Percentiles rank a stretch among this genome's conserved stretches.
Evolutionary conservation across 2,329 filamentous ascomycete genomes (phyloP).

Genomic region (Chalaropsis thielavioides): DNA sequence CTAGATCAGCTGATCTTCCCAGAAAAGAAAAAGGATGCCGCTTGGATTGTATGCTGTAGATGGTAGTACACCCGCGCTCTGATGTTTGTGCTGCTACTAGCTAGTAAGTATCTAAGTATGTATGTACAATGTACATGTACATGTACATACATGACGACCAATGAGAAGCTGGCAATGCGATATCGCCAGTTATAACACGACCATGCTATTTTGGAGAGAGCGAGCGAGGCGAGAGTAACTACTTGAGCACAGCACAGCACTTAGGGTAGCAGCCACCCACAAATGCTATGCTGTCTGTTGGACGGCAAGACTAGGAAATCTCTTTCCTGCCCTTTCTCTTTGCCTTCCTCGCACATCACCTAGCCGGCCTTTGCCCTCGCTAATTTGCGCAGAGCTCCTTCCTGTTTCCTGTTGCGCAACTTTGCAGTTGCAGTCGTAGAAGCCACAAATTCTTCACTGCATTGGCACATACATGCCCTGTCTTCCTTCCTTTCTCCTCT

Average conservation of each 20-base stretch:
- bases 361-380: background rate
- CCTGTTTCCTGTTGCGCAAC: conserved; percentile 1
- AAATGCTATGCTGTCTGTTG: background rate
- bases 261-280: background rate
- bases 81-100: too few species aligned
- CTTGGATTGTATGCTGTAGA: background rate
- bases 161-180: background rate
- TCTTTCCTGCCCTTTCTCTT: background rate
- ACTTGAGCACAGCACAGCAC: background rate
- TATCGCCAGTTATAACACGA: background rate
- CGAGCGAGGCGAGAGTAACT: background rate
- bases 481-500: background rate
- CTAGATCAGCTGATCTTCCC: background rate
- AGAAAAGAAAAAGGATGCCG: background rate
- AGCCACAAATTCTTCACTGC: background rate
- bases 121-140: too few species aligned
- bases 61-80: background rate
- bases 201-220: background rate
- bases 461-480: background rate
- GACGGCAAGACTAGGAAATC: background rate
- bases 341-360: background rate
- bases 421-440: background rate
- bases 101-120: too few species aligned
- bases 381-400: background rate
- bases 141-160: background rate